Base-by-base conservation (phyloP, 352 stramenopile genomes). In the Phytophthora chlamydospora region DNA sequence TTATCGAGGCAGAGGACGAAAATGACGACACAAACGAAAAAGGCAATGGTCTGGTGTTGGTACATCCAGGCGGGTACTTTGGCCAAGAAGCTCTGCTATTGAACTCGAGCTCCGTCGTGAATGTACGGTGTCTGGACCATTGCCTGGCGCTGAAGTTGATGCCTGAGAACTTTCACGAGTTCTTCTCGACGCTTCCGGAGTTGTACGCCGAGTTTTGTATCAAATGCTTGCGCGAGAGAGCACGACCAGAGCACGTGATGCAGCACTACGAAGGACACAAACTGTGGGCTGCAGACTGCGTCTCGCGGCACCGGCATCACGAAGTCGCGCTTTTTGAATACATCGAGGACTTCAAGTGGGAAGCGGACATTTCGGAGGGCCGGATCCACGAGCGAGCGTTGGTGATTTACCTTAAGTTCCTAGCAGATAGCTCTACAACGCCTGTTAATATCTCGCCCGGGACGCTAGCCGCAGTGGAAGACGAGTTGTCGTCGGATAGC, bases 171-270 rank as follows among this genome's bases (percentile, higher is more conserved):
- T 91, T 91, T 27, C 51, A 76, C 27, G 66, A 77, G 29, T 88
- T 90, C 55, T 90, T 91, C 38, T 58, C 55, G 16, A 76, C 62
- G 21, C 56, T 85, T 6, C 80, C 77, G 0, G 78, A 87, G 29
- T 54, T 88, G 13, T 91, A 80, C 34, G 65, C 80, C 12, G 80
- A 91, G 53, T 90, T 89, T 32, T 89, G 78, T 45, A 81, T 91
- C 66, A 81, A 83, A 33, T 88, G 77, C 49, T 58, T 91, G 7
- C 82, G 80, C 3, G 68, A 85, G 6, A 73, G 73, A 31, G 63
- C 53, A 2, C 61, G 58, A 0, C 67, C 70, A 3, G 82, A 89
- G 62, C 79, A 89, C 35, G 54, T 90, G 12, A 87, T 91, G 66
- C 74, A 89, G 50, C 82, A 91, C 41, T 91, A 89, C 43, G 78